These are phyloP conservation scores for Paulownia fortunei DNA, from an alignment of 257 asterid species.

Conservation along the genomic window DNA sequence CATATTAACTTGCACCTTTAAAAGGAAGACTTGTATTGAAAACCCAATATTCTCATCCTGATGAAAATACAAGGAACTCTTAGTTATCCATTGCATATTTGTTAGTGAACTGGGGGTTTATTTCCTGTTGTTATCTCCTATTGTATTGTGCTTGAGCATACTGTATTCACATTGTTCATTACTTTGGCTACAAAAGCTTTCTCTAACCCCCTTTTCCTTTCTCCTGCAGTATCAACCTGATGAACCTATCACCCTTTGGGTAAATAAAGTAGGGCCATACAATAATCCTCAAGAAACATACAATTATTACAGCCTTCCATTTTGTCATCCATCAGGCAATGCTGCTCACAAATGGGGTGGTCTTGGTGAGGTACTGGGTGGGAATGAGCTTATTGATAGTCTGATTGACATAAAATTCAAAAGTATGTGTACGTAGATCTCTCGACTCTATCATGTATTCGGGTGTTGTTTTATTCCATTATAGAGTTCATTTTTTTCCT, in stretches of 20 bases:
- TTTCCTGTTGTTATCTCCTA: neutral
- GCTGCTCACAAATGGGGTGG: constrained; percentile 72
- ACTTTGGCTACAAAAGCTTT: neutral
- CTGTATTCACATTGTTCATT: neutral
- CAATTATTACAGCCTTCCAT: constrained; percentile 71
- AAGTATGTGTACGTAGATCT: constrained; percentile 45
- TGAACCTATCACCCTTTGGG: constrained; percentile 64
- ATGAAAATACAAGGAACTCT: neutral
- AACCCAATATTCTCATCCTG: neutral
- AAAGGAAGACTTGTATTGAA: neutral
- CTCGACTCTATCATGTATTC: neutral
- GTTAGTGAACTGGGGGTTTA: neutral
- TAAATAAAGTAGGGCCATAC: constrained; percentile 70
- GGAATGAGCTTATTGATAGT: constrained; percentile 75
- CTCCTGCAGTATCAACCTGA: constrained; percentile 53
- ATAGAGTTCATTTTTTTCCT: constrained; percentile 13
- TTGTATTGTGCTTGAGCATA: neutral
- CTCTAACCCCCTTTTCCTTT: constrained; percentile 34
- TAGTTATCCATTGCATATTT: neutral
- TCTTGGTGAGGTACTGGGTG: constrained; percentile 76
- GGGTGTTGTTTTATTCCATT: constrained; percentile 13
- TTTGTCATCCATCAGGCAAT: constrained; percentile 54
- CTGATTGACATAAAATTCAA: constrained; percentile 55
- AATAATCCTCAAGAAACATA: constrained; percentile 71
- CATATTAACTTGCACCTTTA: neutral